phyloP scores from a whole-genome alignment of 1,284 basidiomycete species.

The Boletellus deceptivus region DNA sequence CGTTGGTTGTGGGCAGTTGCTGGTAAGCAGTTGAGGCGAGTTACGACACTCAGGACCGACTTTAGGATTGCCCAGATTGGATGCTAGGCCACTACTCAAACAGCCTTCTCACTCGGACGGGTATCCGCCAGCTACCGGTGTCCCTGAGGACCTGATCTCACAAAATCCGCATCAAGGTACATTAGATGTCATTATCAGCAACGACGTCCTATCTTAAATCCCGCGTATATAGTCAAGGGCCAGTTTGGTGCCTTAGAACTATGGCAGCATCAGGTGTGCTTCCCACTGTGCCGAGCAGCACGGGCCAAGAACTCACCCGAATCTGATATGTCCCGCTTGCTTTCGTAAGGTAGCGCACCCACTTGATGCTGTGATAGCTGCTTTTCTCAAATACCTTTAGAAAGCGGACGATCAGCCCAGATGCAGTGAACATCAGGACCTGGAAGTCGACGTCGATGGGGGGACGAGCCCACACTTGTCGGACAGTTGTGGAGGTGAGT shows the following conservation, averaged over 20 bases:
- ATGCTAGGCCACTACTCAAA: not conserved
- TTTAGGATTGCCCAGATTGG: constrained; percentile 26
- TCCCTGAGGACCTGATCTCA: constrained; percentile 6
- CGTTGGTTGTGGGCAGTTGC: constrained; percentile 10
- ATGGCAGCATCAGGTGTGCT: not conserved
- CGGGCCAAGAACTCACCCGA: constrained; percentile 52
- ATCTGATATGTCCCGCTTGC: constrained; percentile 86
- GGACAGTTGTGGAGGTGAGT: constrained; percentile 82
- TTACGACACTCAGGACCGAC: constrained; percentile 19
- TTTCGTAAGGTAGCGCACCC: constrained; percentile 89
- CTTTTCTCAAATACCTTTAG: constrained; percentile 97
- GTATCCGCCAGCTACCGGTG: not conserved
- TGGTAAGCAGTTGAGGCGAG: constrained; percentile 12
- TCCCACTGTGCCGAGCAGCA: not conserved
- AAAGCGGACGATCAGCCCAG: constrained; percentile 94
- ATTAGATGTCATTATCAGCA: constrained; percentile 26
- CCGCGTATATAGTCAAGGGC: constrained; percentile 19
- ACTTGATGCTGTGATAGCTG: constrained; percentile 90
- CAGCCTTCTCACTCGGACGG: not conserved
- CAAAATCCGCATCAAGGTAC: constrained; percentile 19
- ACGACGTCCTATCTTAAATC: constrained; percentile 29
- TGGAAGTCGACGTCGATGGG: constrained; percentile 98
- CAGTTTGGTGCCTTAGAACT: constrained; percentile 25
- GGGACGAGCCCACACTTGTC: constrained; percentile 95
- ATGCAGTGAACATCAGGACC: constrained; percentile 98